Percentiles rank a stretch among this genome's conserved stretches.
Evolutionary conservation across 2,329 filamentous ascomycete species (phyloP).

Genomic region (Colletotrichum lini): DNA sequence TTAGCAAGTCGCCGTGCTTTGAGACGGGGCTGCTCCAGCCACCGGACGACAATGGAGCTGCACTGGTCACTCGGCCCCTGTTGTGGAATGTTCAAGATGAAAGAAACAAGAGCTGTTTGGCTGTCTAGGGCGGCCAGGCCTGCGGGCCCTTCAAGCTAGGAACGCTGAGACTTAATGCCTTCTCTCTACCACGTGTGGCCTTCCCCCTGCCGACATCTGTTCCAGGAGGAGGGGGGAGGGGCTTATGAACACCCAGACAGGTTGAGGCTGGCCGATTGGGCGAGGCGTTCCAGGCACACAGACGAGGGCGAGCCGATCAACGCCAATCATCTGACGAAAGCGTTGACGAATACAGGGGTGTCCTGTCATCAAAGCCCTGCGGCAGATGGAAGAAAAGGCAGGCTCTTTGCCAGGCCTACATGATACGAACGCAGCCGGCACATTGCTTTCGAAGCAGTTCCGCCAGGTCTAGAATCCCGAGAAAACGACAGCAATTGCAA

Average conservation of each 20-base stretch:
- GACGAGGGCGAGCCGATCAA: conserved; percentile 4
- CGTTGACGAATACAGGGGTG: conserved; percentile 11
- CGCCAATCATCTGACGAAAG: conserved; percentile 37
- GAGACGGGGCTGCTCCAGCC: neutral
- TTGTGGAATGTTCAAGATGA: neutral
- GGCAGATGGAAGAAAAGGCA: neutral
- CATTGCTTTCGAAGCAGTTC: conserved; percentile 1
- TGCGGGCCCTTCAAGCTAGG: conserved; percentile 28
- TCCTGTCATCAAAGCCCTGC: neutral
- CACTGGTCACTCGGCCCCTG: neutral
- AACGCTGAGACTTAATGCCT: conserved; percentile 26
- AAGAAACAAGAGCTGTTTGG: neutral
- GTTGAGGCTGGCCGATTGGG: conserved; percentile 23
- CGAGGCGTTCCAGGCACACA: conserved; percentile 8
- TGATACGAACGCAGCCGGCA: conserved; percentile 14
- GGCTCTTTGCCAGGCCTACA: neutral
- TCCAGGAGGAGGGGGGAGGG: conserved; percentile 3
- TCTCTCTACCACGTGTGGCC: conserved; percentile 31
- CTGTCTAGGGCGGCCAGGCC: conserved; percentile 13
- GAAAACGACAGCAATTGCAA: neutral
- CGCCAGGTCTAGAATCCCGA: neutral
- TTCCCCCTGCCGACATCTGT: conserved; percentile 28
- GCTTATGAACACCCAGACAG: conserved; percentile 8
- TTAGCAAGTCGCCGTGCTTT: neutral
- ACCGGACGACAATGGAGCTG: neutral